Base-by-base conservation (phyloP, 2,329 filamentous ascomycete species). In the Cucurbitaria berberidis region DNA sequence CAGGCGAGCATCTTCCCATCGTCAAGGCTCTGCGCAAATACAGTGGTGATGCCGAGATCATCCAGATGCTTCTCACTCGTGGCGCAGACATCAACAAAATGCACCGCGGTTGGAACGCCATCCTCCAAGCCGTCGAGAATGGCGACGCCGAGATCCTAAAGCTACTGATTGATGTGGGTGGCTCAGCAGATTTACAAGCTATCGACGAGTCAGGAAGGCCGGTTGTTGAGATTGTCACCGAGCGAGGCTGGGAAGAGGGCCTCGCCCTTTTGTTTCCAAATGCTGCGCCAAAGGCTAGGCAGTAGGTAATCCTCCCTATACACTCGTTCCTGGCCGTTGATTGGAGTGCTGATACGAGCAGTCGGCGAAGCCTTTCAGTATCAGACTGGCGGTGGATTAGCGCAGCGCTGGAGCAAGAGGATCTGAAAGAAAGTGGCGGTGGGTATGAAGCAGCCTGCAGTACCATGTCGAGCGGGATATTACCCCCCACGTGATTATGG, bases 1-100 rank as follows among this genome's bases (percentile, higher is more conserved):
- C 87, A 0, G 87, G 87, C 18, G 87, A 90, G 76, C 87, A 90
- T 70, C 75, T 90, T 10, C 87, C 87, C 7, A 81, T 90, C 47
- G 86, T 90, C 69, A 90, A 89, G 72, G 85, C 87, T 1, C 79
- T 90, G 39, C 82, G 87, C 3, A 78, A 85, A 19, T 82, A 82
- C 48, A 78, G 79, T 8, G 81, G 87, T 59, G 82, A 88, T 60
- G 81, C 82, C 0, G 81, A 84, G 35, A 84, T 88, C 48, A 79
- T 89, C 27, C 81, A 86, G 69, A 78, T 87, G 74, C 78, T 90
- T 5, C 78, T 90, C 7, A 81, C 80, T 10, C 80, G 82, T 54
- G 87, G 87, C 9, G 87, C 85, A 1, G 85, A 89, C 63, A 85
- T 87, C 42, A 90, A 90, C 74, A 83, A 84, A 48, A 74, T 74